Base-by-base conservation (phyloP, 1,139 yeast species). In the Pichia terricola region DNA sequence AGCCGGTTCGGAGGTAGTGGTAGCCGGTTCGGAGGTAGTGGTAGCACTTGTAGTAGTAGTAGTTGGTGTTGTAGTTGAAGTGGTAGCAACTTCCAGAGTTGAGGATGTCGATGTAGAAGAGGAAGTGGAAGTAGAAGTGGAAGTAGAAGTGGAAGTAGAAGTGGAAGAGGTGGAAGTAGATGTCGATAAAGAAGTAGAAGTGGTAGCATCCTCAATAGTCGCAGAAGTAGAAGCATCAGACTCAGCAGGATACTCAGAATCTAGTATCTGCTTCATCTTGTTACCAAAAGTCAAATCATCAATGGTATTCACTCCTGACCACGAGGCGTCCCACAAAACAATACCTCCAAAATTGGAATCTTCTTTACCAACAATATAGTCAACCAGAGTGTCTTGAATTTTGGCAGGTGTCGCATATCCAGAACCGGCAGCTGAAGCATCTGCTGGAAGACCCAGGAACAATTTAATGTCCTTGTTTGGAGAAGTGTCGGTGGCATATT, bases 321-420 rank as follows among this genome's bases (percentile, higher is more conserved):
- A 87, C 44, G 94, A 81, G 43, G 95, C 95, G 64, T 88, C 96
- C 96, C 96, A 88, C 50, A 87, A 65, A 67, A 85, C 79, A 54
- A 88, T 73, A 60, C 96, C 96, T 51, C 94, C 96, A 57, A 88
- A 85, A 44, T 73, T 62, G 1, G 55, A 40, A 31, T 47, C 52
- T 36, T 47, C 51, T 6, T 48, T 33, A 28, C 40, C 61, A 38
- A 65, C 54, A 40, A 70, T 64, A 45, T 79, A 69, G 4, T 62
- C 50, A 5, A 60, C 51, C 38, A 76, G 60, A 26, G 62, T 63
- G 3, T 63, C 45, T 45, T 65, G 48, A 40, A 73, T 64, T 11
- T 64, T 58, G 41, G 60, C 65, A 37, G 69, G 69, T 45, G 73
- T 75, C 39, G 77, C 73, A 54, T 82, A 83, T 40, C 91, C 91